Percentiles rank a stretch among this genome's conserved stretches.
Conservation (phyloP, 2,329 filamentous ascomycete genomes). For the Sporothrix brunneoviolacea region DNA sequence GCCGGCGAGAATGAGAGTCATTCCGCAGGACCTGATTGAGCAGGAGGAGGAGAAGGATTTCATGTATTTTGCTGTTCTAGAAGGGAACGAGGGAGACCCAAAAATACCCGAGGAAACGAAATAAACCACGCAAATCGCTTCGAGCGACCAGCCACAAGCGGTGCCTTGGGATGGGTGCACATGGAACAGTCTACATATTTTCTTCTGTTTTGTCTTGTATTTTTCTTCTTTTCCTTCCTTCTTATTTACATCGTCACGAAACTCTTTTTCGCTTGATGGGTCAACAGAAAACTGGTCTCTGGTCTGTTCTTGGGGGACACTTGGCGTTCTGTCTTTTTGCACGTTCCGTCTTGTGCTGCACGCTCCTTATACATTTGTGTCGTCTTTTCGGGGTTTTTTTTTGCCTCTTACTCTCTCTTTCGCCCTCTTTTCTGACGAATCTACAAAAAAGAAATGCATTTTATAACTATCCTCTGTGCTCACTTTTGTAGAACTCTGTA, state of each 20-base stretch:
- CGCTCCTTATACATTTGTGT: neutral
- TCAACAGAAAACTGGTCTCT: neutral
- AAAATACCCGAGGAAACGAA: conserved; percentile 9
- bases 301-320: neutral
- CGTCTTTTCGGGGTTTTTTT: neutral
- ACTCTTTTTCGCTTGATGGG: neutral
- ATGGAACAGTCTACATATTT: neutral
- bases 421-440: neutral
- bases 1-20: too few relatives aligned
- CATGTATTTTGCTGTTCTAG: conserved; percentile 4
- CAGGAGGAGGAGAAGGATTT: neutral
- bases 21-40: too few relatives aligned
- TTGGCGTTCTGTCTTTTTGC: neutral
- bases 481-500: too few relatives aligned
- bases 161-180: too few relatives aligned
- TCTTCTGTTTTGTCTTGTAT: neutral
- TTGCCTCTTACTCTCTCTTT: neutral
- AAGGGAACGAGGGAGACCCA: conserved; percentile 1
- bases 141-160: neutral
- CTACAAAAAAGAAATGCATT: too few relatives aligned
- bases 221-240: neutral
- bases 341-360: neutral
- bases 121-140: neutral
- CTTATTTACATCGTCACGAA: too few relatives aligned
- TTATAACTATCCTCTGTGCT: too few relatives aligned